These are phyloP conservation scores for Cyclanthera cordifolia DNA, from an alignment of 306 rosid genomes.

Conservation along the genomic window DNA sequence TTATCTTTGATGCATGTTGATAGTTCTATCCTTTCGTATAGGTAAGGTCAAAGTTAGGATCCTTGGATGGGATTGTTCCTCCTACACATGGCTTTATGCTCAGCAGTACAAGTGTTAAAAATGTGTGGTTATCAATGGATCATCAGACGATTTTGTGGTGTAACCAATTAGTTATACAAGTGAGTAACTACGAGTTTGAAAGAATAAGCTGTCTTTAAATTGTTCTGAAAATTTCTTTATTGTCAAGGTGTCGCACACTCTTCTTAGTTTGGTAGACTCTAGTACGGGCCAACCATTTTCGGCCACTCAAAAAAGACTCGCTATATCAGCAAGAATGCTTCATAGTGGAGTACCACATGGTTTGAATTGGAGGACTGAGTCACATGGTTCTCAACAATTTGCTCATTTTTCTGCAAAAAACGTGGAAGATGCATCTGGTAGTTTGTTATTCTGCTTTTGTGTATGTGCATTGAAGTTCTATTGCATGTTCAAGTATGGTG, in stretches of 20 bases:
- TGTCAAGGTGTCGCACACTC: conserved; percentile 79
- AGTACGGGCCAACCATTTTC: conserved; percentile 64
- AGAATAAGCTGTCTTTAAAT: conserved; percentile 15
- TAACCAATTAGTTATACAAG: conserved; percentile 87
- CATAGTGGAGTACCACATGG: conserved; percentile 70
- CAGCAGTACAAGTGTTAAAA: conserved; percentile 82
- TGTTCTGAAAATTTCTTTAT: conserved; percentile 28
- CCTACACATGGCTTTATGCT: conserved; percentile 95
- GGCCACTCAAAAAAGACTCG: conserved; percentile 46
- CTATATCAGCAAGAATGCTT: conserved; percentile 63
- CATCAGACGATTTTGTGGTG: conserved; percentile 98
- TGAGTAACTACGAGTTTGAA: conserved; percentile 8
- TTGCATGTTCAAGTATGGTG: not conserved
- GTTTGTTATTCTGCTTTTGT: not conserved
- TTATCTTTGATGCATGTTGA: not conserved
- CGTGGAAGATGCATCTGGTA: conserved; percentile 52
- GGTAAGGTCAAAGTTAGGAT: conserved; percentile 72
- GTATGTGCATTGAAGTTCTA: not conserved
- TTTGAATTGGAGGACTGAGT: conserved; percentile 45
- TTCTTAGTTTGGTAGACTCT: conserved; percentile 78
- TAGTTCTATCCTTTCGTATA: conserved; percentile 23
- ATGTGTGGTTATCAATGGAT: conserved; percentile 99
- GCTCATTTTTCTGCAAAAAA: conserved; percentile 30
- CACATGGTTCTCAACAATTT: conserved; percentile 32
- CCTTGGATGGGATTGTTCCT: conserved; percentile 90